A percentile compares a stretch with the other conserved stretches of the same genome.
These are phyloP conservation scores for Ophiostoma ips DNA, from an alignment of 2,329 filamentous ascomycete species.

Conservation along the genomic window DNA sequence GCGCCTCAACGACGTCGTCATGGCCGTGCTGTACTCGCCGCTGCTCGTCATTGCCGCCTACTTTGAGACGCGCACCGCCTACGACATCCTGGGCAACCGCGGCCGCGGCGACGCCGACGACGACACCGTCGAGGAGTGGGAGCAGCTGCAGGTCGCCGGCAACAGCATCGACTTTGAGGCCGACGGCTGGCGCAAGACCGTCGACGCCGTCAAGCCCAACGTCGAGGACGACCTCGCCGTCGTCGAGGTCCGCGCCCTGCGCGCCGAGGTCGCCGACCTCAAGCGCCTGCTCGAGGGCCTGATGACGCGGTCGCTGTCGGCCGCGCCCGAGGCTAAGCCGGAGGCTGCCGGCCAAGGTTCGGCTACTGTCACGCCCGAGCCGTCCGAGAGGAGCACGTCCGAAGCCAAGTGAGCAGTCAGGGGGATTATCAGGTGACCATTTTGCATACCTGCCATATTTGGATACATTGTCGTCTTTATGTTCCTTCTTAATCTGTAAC, in stretches of 20 bases:
- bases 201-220: conserved; percentile 63
- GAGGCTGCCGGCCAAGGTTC: not conserved
- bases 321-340: not conserved
- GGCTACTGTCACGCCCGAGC: too few relatives aligned
- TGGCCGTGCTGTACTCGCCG: conserved; percentile 61
- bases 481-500: too few relatives aligned
- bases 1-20: conserved; percentile 67
- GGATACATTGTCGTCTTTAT: too few relatives aligned
- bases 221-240: conserved; percentile 65
- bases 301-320: conserved; percentile 4
- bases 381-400: too few relatives aligned
- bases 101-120: conserved; percentile 77
- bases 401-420: too few relatives aligned
- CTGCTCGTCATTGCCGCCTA: conserved; percentile 66
- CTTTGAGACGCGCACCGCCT: conserved; percentile 53
- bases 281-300: conserved; percentile 29
- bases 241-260: conserved; percentile 49
- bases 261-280: conserved; percentile 43
- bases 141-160: conserved; percentile 57
- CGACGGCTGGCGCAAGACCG: conserved; percentile 74
- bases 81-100: conserved; percentile 57
- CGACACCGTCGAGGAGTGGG: conserved; percentile 83
- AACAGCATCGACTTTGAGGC: conserved; percentile 72
- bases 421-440: too few relatives aligned
- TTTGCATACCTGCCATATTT: too few relatives aligned